Evolutionary conservation across 2,329 filamentous ascomycete genomes (phyloP).

Genomic region (Arthrobotrys megalospora): DNA sequence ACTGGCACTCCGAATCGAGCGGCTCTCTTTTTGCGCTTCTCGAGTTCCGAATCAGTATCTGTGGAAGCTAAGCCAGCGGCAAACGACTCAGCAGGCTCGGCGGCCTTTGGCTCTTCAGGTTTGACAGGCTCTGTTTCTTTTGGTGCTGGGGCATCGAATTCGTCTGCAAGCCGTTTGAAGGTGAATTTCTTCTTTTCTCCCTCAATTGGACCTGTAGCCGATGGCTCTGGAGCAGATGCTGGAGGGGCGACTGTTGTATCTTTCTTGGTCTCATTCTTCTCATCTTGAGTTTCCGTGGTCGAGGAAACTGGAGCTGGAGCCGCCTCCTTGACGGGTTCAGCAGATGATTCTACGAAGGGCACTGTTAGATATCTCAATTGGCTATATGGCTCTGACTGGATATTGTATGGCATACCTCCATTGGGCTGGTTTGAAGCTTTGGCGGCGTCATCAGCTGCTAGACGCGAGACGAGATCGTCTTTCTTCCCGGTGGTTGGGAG

Average conservation of each 20-base stretch:
- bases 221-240: slow-evolving; percentile 1
- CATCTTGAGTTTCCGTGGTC: slow-evolving; percentile 11
- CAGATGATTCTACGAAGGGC: slow-evolving; percentile 4
- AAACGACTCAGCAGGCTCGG: slow-evolving; percentile 40
- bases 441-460: slow-evolving; percentile 66
- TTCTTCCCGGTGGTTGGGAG: slow-evolving; percentile 84
- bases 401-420: slow-evolving; percentile 38
- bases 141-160: slow-evolving; percentile 45
- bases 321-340: slow-evolving; percentile 25
- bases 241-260: slow-evolving; percentile 2
- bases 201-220: slow-evolving; percentile 14
- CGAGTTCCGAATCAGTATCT: slow-evolving; percentile 55
- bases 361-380: slow-evolving; percentile 18
- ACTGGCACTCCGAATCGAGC: slow-evolving; percentile 53
- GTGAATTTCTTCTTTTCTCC: slow-evolving; percentile 61
- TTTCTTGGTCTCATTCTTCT: slow-evolving; percentile 60
- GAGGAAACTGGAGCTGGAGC: slow-evolving; percentile 5
- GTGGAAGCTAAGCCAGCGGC: slow-evolving; percentile 39
- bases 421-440: slow-evolving; percentile 40
- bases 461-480: slow-evolving; percentile 82
- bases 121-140: slow-evolving; percentile 33
- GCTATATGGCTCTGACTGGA: background rate
- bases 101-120: slow-evolving; percentile 13
- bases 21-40: slow-evolving; percentile 61
- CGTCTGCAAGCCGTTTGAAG: slow-evolving; percentile 58